A percentile compares a stretch with the other conserved stretches of the same genome.
These are phyloP conservation scores for Podaxis rugospora DNA, from an alignment of 768 basidiomycete species.

Conservation along the genomic window DNA sequence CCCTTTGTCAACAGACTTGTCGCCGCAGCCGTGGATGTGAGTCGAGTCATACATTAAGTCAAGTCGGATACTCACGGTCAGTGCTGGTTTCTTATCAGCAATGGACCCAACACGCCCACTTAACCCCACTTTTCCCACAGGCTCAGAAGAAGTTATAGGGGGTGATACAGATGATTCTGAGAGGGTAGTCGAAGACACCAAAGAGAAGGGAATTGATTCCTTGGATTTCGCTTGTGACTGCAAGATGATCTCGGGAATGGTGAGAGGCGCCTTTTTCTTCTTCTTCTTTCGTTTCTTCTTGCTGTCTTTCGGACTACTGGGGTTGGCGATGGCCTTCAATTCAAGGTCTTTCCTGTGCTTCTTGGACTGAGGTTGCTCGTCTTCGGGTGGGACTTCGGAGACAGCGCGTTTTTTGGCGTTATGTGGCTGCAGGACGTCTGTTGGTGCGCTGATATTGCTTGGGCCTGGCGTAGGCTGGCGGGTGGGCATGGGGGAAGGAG, in stretches of 20 bases:
- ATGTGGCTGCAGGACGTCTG: slow-evolving; percentile 17
- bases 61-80: slow-evolving; percentile 17
- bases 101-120: neutral
- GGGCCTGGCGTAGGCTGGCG: slow-evolving; percentile 32
- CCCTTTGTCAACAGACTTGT: slow-evolving; percentile 32
- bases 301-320: slow-evolving; percentile 7
- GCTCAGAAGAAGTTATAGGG: neutral
- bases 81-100: slow-evolving; percentile 5
- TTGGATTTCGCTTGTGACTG: slow-evolving; percentile 9
- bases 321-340: slow-evolving; percentile 11
- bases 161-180: neutral
- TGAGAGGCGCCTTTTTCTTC: slow-evolving; percentile 32
- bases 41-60: neutral
- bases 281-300: slow-evolving; percentile 30
- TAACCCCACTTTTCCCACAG: neutral
- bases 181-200: neutral
- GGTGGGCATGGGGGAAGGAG: slow-evolving; percentile 16
- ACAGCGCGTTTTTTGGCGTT: slow-evolving; percentile 29
- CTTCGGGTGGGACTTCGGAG: slow-evolving; percentile 22
- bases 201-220: neutral
- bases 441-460: slow-evolving; percentile 11
- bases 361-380: slow-evolving; percentile 14
- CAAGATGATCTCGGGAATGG: slow-evolving; percentile 14
- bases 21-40: neutral
- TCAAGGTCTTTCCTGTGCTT: slow-evolving; percentile 28